A percentile compares a stretch with the other conserved stretches of the same genome.
phyloP scores from a whole-genome alignment of 495 filamentous ascomycete genomes.

The Neurospora pannonica region DNA sequence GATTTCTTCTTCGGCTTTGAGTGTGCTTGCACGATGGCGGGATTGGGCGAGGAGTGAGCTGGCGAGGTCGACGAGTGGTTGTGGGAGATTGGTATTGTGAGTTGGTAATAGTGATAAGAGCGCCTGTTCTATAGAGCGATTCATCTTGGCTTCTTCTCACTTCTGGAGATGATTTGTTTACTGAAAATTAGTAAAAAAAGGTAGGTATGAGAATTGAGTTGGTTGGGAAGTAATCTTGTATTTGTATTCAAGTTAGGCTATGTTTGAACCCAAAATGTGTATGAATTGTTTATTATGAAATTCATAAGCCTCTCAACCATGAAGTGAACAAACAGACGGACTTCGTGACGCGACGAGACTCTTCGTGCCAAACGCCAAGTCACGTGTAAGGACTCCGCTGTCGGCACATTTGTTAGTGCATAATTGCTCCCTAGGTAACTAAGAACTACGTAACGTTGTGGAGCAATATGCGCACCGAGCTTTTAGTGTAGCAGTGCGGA shows the following conservation, averaged over 20 bases:
- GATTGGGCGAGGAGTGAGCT: slow-evolving; percentile 80
- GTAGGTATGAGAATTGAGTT: background rate
- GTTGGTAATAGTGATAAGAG: slow-evolving; percentile 71
- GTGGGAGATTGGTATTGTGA: slow-evolving; percentile 59
- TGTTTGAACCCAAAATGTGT: background rate
- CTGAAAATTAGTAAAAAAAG: too few relatives aligned
- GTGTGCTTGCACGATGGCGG: slow-evolving; percentile 61
- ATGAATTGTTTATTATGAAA: background rate
- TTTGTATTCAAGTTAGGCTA: background rate
- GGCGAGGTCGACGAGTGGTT: slow-evolving; percentile 66
- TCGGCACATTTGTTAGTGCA: background rate
- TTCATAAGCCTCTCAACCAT: background rate
- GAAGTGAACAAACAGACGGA: background rate
- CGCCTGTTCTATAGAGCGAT: slow-evolving; percentile 65
- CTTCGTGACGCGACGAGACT: background rate
- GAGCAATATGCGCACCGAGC: background rate
- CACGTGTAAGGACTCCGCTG: slow-evolving; percentile 5
- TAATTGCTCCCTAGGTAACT: background rate
- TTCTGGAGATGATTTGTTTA: background rate
- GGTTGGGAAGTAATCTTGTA: background rate
- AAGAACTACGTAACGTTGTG: background rate
- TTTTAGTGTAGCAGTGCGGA: background rate
- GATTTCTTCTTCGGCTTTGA: slow-evolving; percentile 85
- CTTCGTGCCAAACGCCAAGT: slow-evolving; percentile 6
- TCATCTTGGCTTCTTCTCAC: slow-evolving; percentile 41